phyloP scores from a whole-genome alignment of 495 filamentous ascomycete species.

The Melanomma pulvis-pyrius region DNA sequence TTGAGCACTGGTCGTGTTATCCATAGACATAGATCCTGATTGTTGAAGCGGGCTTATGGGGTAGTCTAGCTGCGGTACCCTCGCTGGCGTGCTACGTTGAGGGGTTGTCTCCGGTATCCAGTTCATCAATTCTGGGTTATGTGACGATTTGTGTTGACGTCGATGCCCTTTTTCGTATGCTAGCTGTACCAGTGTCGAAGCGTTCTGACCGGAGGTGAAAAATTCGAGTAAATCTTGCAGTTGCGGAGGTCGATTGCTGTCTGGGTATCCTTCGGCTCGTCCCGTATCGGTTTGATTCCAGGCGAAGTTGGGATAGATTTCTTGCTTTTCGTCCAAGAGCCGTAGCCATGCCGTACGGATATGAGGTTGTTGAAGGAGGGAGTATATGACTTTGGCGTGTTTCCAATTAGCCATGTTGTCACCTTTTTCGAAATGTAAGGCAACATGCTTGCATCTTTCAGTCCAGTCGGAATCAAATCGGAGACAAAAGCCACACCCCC shows the following conservation, averaged over 20 bases:
- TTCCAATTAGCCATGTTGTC: slow-evolving; percentile 19
- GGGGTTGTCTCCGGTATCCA: background rate
- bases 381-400: slow-evolving; percentile 24
- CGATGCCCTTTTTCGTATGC: slow-evolving; percentile 13
- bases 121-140: background rate
- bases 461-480: slow-evolving; percentile 20
- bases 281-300: slow-evolving; percentile 21
- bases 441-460: slow-evolving; percentile 25
- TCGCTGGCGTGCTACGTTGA: background rate
- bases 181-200: background rate
- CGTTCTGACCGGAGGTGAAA: slow-evolving; percentile 4
- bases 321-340: slow-evolving; percentile 8
- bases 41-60: background rate
- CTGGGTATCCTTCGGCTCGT: slow-evolving; percentile 26
- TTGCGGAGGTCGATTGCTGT: slow-evolving; percentile 11
- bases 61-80: background rate
- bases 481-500: slow-evolving; percentile 31
- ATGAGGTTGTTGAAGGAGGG: slow-evolving; percentile 13
- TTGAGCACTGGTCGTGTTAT: background rate
- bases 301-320: background rate
- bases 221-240: slow-evolving; percentile 31
- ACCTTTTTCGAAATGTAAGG: slow-evolving; percentile 18
- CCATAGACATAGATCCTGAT: background rate
- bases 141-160: background rate
- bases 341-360: background rate